A percentile compares a stretch with the other conserved stretches of the same genome.
These are phyloP conservation scores for Antitrichia curtipendula DNA, from an alignment of 225 moss, liverwort and hornwort species.

Conservation along the genomic window DNA sequence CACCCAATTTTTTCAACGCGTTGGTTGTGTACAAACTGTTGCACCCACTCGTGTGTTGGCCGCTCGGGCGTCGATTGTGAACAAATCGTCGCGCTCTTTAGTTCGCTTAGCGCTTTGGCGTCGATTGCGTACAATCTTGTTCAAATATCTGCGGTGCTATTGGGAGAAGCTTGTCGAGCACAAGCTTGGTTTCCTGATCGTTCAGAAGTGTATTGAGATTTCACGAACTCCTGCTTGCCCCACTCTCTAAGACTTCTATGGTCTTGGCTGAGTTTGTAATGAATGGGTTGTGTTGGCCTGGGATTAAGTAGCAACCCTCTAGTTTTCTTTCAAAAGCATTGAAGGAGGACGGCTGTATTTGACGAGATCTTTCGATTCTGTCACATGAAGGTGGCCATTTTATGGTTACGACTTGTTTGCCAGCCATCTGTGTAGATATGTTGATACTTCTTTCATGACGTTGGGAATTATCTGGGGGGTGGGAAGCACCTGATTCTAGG, in stretches of 20 bases:
- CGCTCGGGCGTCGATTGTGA: background rate
- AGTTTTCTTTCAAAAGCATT: background rate
- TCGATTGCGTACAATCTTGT: background rate
- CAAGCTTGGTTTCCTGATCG: background rate
- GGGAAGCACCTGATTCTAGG: background rate
- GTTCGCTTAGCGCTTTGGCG: background rate
- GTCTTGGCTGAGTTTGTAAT: background rate
- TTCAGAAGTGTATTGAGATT: no score
- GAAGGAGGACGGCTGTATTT: background rate
- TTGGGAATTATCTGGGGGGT: background rate
- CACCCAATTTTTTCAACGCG: background rate
- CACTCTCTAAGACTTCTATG: background rate
- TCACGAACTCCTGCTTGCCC: background rate
- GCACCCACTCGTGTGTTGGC: background rate
- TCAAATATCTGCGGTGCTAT: background rate
- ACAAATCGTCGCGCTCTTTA: background rate
- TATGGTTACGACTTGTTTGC: background rate
- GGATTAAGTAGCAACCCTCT: no score
- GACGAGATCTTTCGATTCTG: background rate
- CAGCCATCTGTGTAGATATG: background rate
- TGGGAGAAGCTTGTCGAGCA: background rate
- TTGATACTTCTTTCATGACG: background rate
- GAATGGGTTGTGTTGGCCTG: background rate
- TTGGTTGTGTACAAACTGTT: background rate
- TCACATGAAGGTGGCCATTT: background rate